These are phyloP conservation scores for Kentomonas sorsogonicus DNA, from an alignment of 208 protist genomes.

Conservation along the genomic window DNA sequence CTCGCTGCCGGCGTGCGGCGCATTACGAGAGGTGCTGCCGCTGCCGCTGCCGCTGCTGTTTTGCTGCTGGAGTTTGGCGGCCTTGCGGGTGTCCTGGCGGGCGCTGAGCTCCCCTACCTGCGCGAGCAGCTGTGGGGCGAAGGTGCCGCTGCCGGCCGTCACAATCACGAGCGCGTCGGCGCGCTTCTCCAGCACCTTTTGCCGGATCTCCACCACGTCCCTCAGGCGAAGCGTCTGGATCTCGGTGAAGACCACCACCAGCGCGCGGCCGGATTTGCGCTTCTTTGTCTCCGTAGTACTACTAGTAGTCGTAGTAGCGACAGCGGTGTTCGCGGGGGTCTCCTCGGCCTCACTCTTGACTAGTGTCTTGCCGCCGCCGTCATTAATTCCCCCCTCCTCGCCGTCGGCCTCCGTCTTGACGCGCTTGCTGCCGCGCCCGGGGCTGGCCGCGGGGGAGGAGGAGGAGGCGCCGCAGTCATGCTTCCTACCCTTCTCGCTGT, in stretches of 20 bases:
- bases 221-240: conserved; percentile 34
- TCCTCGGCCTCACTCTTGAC: too few relatives aligned
- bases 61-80: background rate
- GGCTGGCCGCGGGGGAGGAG: too few relatives aligned
- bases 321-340: too few relatives aligned
- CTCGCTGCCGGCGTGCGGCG: conserved; percentile 30
- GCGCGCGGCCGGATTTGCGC: conserved; percentile 16
- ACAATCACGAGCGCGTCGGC: conserved; percentile 59
- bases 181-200: conserved; percentile 57
- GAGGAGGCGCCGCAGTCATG: too few relatives aligned
- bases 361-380: too few relatives aligned
- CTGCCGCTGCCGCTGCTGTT: too few relatives aligned
- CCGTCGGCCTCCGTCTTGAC: too few relatives aligned
- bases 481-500: conserved; percentile 1
- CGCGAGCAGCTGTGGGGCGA: conserved; percentile 41
- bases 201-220: conserved; percentile 51
- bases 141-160: conserved; percentile 41
- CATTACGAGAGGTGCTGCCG: too few relatives aligned
- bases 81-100: conserved; percentile 29
- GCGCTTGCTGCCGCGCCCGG: too few relatives aligned
- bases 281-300: conserved; percentile 12
- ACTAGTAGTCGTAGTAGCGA: too few relatives aligned
- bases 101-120: conserved; percentile 60
- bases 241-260: conserved; percentile 69
- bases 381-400: too few relatives aligned